A percentile compares a stretch with the other conserved stretches of the same genome.
Conservation (phyloP, 495 filamentous ascomycete genomes). For the Immersiella caudata region DNA sequence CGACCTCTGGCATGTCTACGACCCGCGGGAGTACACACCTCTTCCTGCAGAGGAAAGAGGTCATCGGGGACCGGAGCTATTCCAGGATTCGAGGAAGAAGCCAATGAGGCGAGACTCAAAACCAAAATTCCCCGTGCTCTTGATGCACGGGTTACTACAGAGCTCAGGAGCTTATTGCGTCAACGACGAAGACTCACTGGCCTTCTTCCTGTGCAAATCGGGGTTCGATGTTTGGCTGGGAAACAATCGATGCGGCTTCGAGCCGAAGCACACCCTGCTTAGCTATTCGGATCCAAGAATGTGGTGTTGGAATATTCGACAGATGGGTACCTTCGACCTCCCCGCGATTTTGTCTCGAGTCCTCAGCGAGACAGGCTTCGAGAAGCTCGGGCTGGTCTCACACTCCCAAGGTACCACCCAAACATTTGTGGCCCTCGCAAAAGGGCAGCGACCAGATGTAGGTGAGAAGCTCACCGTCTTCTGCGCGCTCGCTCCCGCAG, state of each 20-base stretch:
- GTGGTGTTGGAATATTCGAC: slow-evolving; percentile 97
- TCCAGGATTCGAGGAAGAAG: slow-evolving; percentile 27
- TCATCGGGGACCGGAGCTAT: slow-evolving; percentile 48
- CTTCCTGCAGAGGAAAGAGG: slow-evolving; percentile 42
- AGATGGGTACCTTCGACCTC: slow-evolving; percentile 93
- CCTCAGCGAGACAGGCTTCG: slow-evolving; percentile 78
- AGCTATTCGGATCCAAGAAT: slow-evolving; percentile 79
- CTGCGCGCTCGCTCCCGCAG: slow-evolving; percentile 89
- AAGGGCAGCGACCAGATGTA: slow-evolving; percentile 88
- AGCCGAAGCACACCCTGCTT: slow-evolving; percentile 73
- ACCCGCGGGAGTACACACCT: slow-evolving; percentile 71
- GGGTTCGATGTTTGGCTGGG: slow-evolving; percentile 98
- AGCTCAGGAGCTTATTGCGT: slow-evolving; percentile 84
- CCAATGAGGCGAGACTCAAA: slow-evolving; percentile 43
- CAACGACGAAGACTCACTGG: slow-evolving; percentile 87
- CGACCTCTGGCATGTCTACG: slow-evolving; percentile 84
- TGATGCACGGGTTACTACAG: slow-evolving; percentile 90
- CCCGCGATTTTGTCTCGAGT: slow-evolving; percentile 84
- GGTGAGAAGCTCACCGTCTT: slow-evolving; percentile 86
- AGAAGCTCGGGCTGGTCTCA: slow-evolving; percentile 78
- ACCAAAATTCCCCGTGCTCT: slow-evolving; percentile 80
- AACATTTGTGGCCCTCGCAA: slow-evolving; percentile 85
- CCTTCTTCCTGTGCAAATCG: slow-evolving; percentile 87
- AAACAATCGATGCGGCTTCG: slow-evolving; percentile 89
- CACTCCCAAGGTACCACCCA: slow-evolving; percentile 94